These are phyloP conservation scores for Dothistroma septosporum DNA, from an alignment of 2,329 filamentous ascomycete species.

Conservation along the genomic window DNA sequence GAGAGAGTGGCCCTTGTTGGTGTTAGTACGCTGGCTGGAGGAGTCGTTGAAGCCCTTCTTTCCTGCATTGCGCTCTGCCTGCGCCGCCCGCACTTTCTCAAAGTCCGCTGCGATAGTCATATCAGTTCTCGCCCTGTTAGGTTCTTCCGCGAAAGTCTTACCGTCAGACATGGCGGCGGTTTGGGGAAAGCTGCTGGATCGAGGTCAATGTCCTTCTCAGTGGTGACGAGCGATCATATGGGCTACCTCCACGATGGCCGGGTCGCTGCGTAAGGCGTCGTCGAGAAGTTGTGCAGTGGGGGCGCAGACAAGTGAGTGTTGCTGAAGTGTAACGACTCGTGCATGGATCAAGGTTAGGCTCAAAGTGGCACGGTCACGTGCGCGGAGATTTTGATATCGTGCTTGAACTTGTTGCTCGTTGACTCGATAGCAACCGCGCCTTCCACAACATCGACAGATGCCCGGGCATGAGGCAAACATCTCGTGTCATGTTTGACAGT, in stretches of 20 bases:
- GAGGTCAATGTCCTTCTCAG: slow-evolving; percentile 8
- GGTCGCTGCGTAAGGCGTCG: neutral
- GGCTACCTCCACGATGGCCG: slow-evolving; percentile 12
- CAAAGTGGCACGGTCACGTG: neutral
- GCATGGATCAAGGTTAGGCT: neutral
- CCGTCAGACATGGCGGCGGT: slow-evolving; percentile 22
- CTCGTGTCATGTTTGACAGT: too few species aligned
- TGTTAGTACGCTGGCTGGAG: slow-evolving; percentile 71
- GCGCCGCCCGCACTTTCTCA: slow-evolving; percentile 79
- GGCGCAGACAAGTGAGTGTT: neutral
- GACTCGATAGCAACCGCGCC: neutral
- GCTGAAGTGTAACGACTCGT: neutral
- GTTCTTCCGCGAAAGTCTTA: slow-evolving; percentile 5
- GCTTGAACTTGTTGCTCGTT: neutral
- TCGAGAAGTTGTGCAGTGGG: slow-evolving; percentile 1
- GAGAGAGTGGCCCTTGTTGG: slow-evolving; percentile 83
- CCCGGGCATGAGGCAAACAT: too few species aligned
- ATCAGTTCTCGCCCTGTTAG: neutral
- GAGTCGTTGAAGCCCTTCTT: slow-evolving; percentile 81
- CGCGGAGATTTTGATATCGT: neutral
- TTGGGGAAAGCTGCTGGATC: slow-evolving; percentile 7
- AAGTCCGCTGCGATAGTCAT: slow-evolving; percentile 61
- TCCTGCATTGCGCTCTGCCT: slow-evolving; percentile 82
- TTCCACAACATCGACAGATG: neutral
- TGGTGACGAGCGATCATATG: slow-evolving; percentile 4